Percentiles rank a stretch among this genome's conserved stretches.
Evolutionary conservation across 805 yeast genomes (phyloP).

Genomic region (Myxozyma melibiosi): DNA sequence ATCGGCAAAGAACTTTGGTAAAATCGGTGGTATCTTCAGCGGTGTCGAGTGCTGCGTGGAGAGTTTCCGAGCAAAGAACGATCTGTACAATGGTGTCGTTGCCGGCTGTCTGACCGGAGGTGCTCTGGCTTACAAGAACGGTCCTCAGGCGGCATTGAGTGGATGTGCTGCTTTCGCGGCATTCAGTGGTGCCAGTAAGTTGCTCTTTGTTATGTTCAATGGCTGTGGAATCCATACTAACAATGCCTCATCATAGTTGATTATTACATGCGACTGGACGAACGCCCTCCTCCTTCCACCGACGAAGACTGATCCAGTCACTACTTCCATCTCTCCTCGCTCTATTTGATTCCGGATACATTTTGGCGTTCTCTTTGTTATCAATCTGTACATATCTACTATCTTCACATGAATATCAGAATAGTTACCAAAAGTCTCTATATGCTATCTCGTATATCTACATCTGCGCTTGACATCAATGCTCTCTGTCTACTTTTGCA

Average conservation of each 20-base stretch:
- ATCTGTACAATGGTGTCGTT: slow-evolving; percentile 83
- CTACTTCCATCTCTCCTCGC: too few species aligned
- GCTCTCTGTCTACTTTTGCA: slow-evolving; percentile 9
- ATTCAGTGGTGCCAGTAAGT: slow-evolving; percentile 70
- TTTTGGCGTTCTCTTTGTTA: not conserved
- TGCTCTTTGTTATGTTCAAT: not conserved
- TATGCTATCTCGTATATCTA: not conserved
- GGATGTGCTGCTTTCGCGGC: slow-evolving; percentile 99
- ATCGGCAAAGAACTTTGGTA: slow-evolving; percentile 92
- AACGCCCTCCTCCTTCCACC: slow-evolving; percentile 77
- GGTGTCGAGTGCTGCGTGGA: slow-evolving; percentile 93
- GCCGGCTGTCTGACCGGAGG: slow-evolving; percentile 99
- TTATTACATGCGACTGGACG: slow-evolving; percentile 79
- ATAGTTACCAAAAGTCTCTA: too few species aligned
- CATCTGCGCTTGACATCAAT: not conserved
- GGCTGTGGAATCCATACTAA: slow-evolving; percentile 22
- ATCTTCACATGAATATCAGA: too few species aligned
- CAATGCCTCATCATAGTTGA: slow-evolving; percentile 50
- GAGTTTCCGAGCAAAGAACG: slow-evolving; percentile 83
- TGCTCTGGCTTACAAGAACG: slow-evolving; percentile 86
- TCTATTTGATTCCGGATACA: too few species aligned
- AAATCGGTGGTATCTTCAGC: slow-evolving; percentile 84
- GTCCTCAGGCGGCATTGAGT: slow-evolving; percentile 86
- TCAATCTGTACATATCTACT: not conserved
- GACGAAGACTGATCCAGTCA: slow-evolving; percentile 82